Evolutionary conservation across 2,329 filamentous ascomycete genomes (phyloP).

Genomic region (Periconia sp.): DNA sequence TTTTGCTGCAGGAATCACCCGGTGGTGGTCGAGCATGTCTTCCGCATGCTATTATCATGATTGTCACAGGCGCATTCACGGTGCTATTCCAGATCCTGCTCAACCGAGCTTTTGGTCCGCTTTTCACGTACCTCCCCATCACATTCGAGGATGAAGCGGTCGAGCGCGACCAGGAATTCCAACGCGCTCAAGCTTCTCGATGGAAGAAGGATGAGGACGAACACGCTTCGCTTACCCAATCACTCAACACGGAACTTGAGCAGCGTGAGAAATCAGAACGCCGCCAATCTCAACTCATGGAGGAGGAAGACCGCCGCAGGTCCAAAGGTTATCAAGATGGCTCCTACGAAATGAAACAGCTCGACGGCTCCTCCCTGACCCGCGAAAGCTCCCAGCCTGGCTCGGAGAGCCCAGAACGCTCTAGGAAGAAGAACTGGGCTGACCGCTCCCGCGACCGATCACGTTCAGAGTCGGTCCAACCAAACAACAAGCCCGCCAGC

Average conservation of each 20-base stretch:
- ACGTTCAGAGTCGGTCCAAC: slow-evolving; percentile 24
- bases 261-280: slow-evolving; percentile 32
- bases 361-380: slow-evolving; percentile 16
- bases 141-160: slow-evolving; percentile 95
- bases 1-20: slow-evolving; percentile 72
- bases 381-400: slow-evolving; percentile 7
- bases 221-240: slow-evolving; percentile 24
- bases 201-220: slow-evolving; percentile 62
- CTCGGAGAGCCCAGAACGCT: slow-evolving; percentile 19
- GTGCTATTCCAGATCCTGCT: slow-evolving; percentile 76
- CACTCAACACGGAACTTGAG: slow-evolving; percentile 38
- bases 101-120: slow-evolving; percentile 79
- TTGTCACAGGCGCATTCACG: slow-evolving; percentile 72
- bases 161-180: slow-evolving; percentile 85
- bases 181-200: slow-evolving; percentile 71
- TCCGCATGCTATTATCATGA: slow-evolving; percentile 82
- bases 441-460: slow-evolving; percentile 30
- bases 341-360: slow-evolving; percentile 31
- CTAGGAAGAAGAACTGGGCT: slow-evolving; percentile 27
- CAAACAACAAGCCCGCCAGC: slow-evolving; percentile 4
- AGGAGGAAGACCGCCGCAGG: slow-evolving; percentile 23
- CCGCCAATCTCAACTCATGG: slow-evolving; percentile 35
- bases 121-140: slow-evolving; percentile 88
- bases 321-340: slow-evolving; percentile 19
- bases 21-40: slow-evolving; percentile 61